A percentile compares a stretch with the other conserved stretches of the same genome.
Conservation (phyloP, 768 basidiomycete genomes). For the Kockovaella imperatae region DNA sequence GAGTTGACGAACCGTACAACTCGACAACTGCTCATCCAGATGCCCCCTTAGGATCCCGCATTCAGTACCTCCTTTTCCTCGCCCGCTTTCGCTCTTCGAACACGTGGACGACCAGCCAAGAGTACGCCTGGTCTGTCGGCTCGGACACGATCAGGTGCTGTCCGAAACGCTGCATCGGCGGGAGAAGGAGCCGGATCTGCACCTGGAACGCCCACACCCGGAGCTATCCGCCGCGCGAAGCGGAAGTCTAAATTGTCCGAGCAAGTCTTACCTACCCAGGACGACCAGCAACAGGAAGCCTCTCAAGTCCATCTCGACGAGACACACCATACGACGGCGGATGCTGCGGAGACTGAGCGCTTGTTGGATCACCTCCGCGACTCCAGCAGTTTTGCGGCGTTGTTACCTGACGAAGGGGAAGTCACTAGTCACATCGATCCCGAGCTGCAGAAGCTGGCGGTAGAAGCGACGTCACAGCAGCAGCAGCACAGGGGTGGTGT, state of each 20-base stretch:
- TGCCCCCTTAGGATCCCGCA: neutral
- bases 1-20: slow-evolving; percentile 9
- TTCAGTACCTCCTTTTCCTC: slow-evolving; percentile 20
- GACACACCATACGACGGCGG: neutral
- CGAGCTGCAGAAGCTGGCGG: neutral
- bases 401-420: slow-evolving; percentile 16
- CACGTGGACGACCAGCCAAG: slow-evolving; percentile 34
- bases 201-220: neutral
- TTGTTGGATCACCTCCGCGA: neutral
- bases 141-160: neutral
- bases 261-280: too few relatives aligned
- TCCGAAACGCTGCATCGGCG: neutral
- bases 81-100: slow-evolving; percentile 28
- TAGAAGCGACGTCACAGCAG: neutral
- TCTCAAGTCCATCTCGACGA: too few relatives aligned
- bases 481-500: neutral
- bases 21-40: neutral
- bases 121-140: neutral
- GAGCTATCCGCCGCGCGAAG: too few relatives aligned
- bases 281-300: too few relatives aligned
- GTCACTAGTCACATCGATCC: slow-evolving; percentile 6
- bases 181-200: neutral
- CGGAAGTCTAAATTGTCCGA: too few relatives aligned
- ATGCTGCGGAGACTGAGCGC: neutral
- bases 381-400: slow-evolving; percentile 14